Evolutionary conservation across 495 filamentous ascomycete species (phyloP).

Genomic region (Neurospora sp.): DNA sequence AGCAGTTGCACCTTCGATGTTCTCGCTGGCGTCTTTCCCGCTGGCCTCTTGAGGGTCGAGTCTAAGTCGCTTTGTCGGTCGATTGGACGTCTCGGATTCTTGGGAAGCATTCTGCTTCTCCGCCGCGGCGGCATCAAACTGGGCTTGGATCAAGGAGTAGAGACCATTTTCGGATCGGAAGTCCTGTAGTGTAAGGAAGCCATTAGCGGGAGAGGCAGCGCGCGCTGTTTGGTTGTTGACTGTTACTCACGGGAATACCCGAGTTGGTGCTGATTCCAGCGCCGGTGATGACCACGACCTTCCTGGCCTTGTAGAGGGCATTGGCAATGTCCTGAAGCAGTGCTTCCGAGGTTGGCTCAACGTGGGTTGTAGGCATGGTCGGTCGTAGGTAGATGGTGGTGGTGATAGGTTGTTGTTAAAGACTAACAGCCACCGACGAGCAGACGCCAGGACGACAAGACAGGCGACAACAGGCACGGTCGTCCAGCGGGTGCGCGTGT

Average conservation of each 20-base stretch:
- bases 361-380: slow-evolving; percentile 46
- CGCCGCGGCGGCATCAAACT: slow-evolving; percentile 42
- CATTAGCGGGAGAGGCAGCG: slow-evolving; percentile 13
- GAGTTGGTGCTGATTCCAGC: slow-evolving; percentile 67
- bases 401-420: background rate
- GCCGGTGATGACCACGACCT: slow-evolving; percentile 57
- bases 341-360: slow-evolving; percentile 37
- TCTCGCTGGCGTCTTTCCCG: slow-evolving; percentile 4
- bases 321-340: slow-evolving; percentile 54
- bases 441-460: background rate
- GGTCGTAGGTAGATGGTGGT: background rate
- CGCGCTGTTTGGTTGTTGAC: background rate
- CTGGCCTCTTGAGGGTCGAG: slow-evolving; percentile 8
- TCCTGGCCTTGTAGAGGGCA: slow-evolving; percentile 47
- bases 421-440: background rate
- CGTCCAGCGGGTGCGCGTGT: background rate
- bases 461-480: background rate
- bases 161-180: slow-evolving; percentile 62
- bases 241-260: slow-evolving; percentile 52
- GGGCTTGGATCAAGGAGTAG: slow-evolving; percentile 57
- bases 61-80: slow-evolving; percentile 35
- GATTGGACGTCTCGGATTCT: slow-evolving; percentile 13
- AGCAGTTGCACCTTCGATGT: background rate
- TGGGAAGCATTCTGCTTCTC: slow-evolving; percentile 9
- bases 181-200: slow-evolving; percentile 35